Base-by-base conservation (phyloP, 1,139 yeast species). In the Scheffersomyces parashehatae region DNA sequence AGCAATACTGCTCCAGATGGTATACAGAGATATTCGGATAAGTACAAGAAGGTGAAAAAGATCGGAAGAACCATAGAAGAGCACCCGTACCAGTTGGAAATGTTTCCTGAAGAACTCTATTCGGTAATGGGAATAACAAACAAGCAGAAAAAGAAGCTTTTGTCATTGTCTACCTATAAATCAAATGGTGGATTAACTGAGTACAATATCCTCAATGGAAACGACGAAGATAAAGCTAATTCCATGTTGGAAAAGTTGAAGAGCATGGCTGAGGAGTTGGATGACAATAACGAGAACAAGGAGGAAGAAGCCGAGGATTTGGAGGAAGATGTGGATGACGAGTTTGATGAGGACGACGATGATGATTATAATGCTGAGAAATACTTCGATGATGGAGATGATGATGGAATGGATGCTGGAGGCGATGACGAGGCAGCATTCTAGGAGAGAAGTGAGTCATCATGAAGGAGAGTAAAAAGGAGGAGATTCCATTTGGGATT, bases 101-200 rank as follows among this genome's bases (percentile, higher is more conserved):
- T 86, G 49, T 88, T 91, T 63, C 98, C 98, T 1, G 75, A 72
- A 24, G 98, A 93, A 61, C 70, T 93, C 45, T 84, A 87, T 53
- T 67, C 77, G 24, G 88, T 85, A 29, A 82, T 86, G 86, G 93
- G 91, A 3, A 76, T 83, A 9, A 75, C 78, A 49, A 77, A 74
- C 50, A 73, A 74, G 56, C 77, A 77, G 58, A 73, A 72, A 54
- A 71, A 71, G 58, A 79, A 80, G 53, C 61, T 81, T n/a, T 62
- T 84, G 42, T 69, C 76, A 16, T 58, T 82, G 39, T 74, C 83
- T 0, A 69, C 73, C 29, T 75, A 75, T 54, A 73, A 76, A 37
- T 64, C 68, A 12, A 70, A 74, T 36, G 78, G 78, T 35, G 81
- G 77, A 60, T 73, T 60, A 66, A 68, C 53, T 62, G 71, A 55